Percentiles rank a stretch among this genome's conserved stretches.
These are phyloP conservation scores for Kodamaea suecica DNA, from an alignment of 1,139 yeast genomes.

Conservation along the genomic window DNA sequence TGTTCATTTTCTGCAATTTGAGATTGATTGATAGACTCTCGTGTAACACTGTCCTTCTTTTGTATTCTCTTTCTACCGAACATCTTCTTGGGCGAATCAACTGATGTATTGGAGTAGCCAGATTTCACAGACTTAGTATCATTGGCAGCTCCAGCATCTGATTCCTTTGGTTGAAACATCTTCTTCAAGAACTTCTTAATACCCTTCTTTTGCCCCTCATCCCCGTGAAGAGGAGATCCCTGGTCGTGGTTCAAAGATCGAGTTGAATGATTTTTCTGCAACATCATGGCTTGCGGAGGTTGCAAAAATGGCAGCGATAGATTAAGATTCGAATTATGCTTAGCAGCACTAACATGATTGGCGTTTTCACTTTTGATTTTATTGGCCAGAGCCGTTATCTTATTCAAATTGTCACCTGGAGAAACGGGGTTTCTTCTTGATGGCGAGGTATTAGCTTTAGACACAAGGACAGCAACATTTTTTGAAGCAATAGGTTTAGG, in stretches of 20 bases:
- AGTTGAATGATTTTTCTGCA: not conserved
- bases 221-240: too few relatives aligned
- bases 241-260: not conserved
- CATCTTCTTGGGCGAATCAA: not conserved
- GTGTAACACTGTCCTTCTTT: not conserved
- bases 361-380: too few relatives aligned
- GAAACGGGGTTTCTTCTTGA: too few relatives aligned
- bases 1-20: not conserved
- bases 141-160: not conserved
- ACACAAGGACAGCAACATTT: too few relatives aligned
- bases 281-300: not conserved
- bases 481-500: not conserved
- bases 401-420: too few relatives aligned
- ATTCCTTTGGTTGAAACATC: slow-evolving; percentile 5
- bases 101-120: not conserved
- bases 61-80: slow-evolving; percentile 2
- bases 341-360: too few relatives aligned
- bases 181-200: slow-evolving; percentile 5
- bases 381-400: too few relatives aligned
- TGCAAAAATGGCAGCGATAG: not conserved
- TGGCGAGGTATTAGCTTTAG: too few relatives aligned
- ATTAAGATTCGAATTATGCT: too few relatives aligned
- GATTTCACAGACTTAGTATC: not conserved
- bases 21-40: not conserved
- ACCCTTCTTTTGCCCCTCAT: slow-evolving; percentile 1